These are phyloP conservation scores for Monilinia polystroma DNA, from an alignment of 2,329 filamentous ascomycete species.

Conservation along the genomic window DNA sequence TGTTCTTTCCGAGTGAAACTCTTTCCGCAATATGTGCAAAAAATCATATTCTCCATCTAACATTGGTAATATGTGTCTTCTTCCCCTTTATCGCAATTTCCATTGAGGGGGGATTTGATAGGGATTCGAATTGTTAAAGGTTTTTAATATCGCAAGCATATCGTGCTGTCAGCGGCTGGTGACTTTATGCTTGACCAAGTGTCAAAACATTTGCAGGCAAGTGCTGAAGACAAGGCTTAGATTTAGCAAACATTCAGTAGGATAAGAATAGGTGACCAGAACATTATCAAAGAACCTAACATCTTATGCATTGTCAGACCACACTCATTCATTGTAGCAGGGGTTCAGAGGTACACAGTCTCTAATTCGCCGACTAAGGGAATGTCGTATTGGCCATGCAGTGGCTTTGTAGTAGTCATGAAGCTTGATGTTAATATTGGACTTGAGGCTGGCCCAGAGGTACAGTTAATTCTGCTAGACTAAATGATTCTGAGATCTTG, in stretches of 20 bases:
- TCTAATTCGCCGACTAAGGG: slow-evolving; percentile 21
- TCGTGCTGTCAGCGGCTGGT: slow-evolving; percentile 1
- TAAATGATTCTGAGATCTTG: slow-evolving; percentile 14
- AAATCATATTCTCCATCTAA: slow-evolving; percentile 43
- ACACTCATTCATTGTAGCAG: neutral
- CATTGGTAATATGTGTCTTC: neutral
- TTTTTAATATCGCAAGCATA: neutral
- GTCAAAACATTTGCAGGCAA: neutral
- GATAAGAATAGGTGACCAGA: slow-evolving; percentile 17
- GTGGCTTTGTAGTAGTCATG: slow-evolving; percentile 20
- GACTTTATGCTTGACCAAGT: slow-evolving; percentile 7
- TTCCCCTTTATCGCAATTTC: slow-evolving; percentile 11
- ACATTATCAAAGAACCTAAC: slow-evolving; percentile 7
- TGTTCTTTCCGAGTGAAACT: slow-evolving; percentile 57
- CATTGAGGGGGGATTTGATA: slow-evolving; percentile 20
- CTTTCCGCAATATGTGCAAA: slow-evolving; percentile 55
- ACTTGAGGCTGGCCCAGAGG: slow-evolving; percentile 17
- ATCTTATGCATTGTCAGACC: slow-evolving; percentile 22
- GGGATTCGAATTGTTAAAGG: slow-evolving; percentile 7
- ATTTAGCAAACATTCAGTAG: slow-evolving; percentile 10
- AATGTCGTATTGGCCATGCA: slow-evolving; percentile 23
- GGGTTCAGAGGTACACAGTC: slow-evolving; percentile 15
- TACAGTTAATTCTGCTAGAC: neutral
- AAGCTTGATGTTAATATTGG: slow-evolving; percentile 19
- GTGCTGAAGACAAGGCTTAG: slow-evolving; percentile 14